Percentiles rank a stretch among this genome's conserved stretches.
Evolutionary conservation across 768 basidiomycete species (phyloP).

Genomic region (Erythrobasidium yunnanense): DNA sequence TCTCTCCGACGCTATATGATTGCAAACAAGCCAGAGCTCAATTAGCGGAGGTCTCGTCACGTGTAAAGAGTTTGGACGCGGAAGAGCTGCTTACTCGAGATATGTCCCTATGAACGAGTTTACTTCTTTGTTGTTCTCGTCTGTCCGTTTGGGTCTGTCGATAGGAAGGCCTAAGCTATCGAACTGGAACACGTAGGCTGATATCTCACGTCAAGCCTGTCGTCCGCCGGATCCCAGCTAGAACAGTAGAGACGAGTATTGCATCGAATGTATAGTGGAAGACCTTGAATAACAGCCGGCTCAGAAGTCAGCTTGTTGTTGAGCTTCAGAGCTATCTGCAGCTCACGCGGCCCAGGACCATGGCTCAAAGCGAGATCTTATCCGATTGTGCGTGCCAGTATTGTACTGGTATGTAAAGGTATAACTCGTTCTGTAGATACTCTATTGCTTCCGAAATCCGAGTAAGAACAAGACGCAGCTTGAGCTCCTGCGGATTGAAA

Average conservation of each 20-base stretch:
- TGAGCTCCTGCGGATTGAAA: no score
- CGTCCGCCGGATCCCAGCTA: slow-evolving; percentile 77
- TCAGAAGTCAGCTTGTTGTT: background rate
- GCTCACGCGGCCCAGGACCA: no score
- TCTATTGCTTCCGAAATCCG: no score
- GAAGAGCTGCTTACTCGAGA: background rate
- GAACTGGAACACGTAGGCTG: slow-evolving; percentile 40
- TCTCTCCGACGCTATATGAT: slow-evolving; percentile 2
- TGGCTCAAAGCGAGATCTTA: no score
- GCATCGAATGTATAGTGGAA: slow-evolving; percentile 76
- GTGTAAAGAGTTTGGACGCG: no score
- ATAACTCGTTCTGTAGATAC: no score
- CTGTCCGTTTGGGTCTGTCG: background rate
- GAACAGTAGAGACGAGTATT: slow-evolving; percentile 68
- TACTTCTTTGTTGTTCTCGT: background rate
- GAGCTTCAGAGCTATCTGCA: background rate
- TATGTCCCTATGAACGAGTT: slow-evolving; percentile 7
- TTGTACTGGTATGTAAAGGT: no score
- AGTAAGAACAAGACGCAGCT: no score
- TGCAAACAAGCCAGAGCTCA: no score
- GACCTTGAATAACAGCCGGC: background rate
- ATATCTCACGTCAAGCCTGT: slow-evolving; percentile 66
- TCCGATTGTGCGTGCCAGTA: no score
- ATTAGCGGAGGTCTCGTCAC: no score
- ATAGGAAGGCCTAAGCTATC: background rate